These are phyloP conservation scores for Opeltia flavorubescens DNA, from an alignment of 495 filamentous ascomycete species.

Conservation along the genomic window DNA sequence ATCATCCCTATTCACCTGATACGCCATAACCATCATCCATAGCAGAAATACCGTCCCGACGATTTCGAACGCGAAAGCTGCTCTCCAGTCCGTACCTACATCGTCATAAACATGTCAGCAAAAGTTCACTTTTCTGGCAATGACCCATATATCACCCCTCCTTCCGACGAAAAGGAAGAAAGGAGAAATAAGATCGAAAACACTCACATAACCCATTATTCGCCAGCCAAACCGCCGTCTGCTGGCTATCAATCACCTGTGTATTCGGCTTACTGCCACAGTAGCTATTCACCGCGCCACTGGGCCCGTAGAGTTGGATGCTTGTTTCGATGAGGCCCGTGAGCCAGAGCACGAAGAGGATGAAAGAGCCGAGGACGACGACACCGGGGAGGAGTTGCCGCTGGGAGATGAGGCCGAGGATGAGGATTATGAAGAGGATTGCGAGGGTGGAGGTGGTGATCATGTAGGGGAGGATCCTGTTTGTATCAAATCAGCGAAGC, in stretches of 20 bases:
- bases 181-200: too few species aligned
- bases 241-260: slow-evolving; percentile 11
- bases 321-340: slow-evolving; percentile 81
- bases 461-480: slow-evolving; percentile 90
- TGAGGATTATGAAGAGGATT: slow-evolving; percentile 57
- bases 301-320: slow-evolving; percentile 76
- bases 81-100: slow-evolving; percentile 46
- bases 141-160: too few species aligned
- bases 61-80: slow-evolving; percentile 50
- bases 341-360: slow-evolving; percentile 85
- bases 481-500: background rate
- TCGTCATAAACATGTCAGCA: too few species aligned
- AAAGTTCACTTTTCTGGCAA: too few species aligned
- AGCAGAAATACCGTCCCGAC: slow-evolving; percentile 74
- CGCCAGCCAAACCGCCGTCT: slow-evolving; percentile 73
- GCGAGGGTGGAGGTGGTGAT: slow-evolving; percentile 55
- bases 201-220: slow-evolving; percentile 31
- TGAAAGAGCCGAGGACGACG: slow-evolving; percentile 81
- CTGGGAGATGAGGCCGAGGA: slow-evolving; percentile 60
- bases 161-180: too few species aligned
- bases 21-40: slow-evolving; percentile 91
- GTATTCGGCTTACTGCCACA: slow-evolving; percentile 38
- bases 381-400: slow-evolving; percentile 76
- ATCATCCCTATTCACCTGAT: slow-evolving; percentile 64
- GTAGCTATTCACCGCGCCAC: slow-evolving; percentile 59